phyloP scores from a whole-genome alignment of 257 asterid genomes.

The Capsicum rhomboideum region DNA sequence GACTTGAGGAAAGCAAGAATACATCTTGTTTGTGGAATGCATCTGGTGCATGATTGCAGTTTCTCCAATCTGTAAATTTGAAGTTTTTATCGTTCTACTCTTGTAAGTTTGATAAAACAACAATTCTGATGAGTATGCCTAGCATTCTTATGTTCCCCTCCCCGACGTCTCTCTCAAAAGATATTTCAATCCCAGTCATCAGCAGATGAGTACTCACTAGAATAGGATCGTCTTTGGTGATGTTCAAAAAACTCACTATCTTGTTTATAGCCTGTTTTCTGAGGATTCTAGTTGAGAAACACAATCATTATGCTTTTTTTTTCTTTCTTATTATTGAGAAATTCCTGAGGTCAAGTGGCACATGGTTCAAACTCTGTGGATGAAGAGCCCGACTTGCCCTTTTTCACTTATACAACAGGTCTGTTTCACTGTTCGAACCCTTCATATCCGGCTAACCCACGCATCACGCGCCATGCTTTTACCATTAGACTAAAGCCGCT shows the following conservation, averaged over 20 bases:
- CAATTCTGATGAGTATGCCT: neutral
- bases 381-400: too few relatives aligned
- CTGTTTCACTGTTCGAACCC: too few relatives aligned
- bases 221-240: neutral
- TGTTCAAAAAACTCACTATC: neutral
- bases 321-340: too few relatives aligned
- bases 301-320: neutral
- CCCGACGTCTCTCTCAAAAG: neutral
- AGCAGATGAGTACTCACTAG: neutral
- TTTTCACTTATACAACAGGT: too few relatives aligned
- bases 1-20: neutral
- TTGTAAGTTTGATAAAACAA: neutral
- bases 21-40: neutral
- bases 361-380: too few relatives aligned
- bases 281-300: neutral
- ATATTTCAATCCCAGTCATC: neutral
- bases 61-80: neutral
- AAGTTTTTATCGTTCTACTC: neutral
- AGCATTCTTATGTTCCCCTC: neutral
- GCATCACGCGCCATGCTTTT: too few relatives aligned
- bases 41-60: neutral
- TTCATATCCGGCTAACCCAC: too few relatives aligned
- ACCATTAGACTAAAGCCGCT: too few relatives aligned
- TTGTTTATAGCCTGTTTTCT: neutral
- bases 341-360: too few relatives aligned